Evolutionary conservation across 1,139 yeast genomes (phyloP).

Genomic region (Spathaspora sp.): DNA sequence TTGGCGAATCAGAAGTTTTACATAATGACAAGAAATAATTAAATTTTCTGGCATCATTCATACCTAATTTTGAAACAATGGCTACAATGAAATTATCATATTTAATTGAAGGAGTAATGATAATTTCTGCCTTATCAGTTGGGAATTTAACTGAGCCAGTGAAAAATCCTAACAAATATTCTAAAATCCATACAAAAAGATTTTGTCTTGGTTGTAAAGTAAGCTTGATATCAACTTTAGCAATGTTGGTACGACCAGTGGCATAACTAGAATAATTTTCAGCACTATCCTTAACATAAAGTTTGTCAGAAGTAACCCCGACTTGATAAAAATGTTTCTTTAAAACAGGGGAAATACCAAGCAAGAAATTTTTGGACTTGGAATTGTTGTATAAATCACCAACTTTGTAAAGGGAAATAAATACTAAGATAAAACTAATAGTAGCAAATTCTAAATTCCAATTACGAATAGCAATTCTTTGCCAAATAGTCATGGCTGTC

Average conservation of each 20-base stretch:
- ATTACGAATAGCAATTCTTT: constrained; percentile 56
- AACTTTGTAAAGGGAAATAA: constrained; percentile 46
- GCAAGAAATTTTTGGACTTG: constrained; percentile 52
- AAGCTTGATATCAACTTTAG: constrained; percentile 59
- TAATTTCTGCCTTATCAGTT: constrained; percentile 61
- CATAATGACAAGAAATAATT: constrained; percentile 85
- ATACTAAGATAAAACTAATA: constrained; percentile 46
- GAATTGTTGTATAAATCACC: constrained; percentile 62
- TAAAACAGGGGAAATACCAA: constrained; percentile 47
- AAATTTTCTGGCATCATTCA: constrained; percentile 73
- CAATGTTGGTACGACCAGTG: constrained; percentile 81
- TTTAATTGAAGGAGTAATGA: constrained; percentile 58
- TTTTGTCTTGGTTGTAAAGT: constrained; percentile 81
- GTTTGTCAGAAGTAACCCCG: constrained; percentile 57
- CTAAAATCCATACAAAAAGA: constrained; percentile 60
- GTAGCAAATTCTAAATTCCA: constrained; percentile 76
- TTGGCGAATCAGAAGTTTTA: constrained; percentile 68
- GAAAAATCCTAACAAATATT: constrained; percentile 56
- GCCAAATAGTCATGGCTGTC: constrained; percentile 44
- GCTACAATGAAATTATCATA: constrained; percentile 76
- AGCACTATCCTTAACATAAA: constrained; percentile 65
- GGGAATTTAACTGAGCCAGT: constrained; percentile 49
- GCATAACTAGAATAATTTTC: constrained; percentile 79
- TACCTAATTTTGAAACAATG: constrained; percentile 78
- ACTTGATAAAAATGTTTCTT: constrained; percentile 74